Percentiles rank a stretch among this genome's conserved stretches.
These are phyloP conservation scores for Mentha longifolia DNA, from an alignment of 257 asterid genomes.

Conservation along the genomic window DNA sequence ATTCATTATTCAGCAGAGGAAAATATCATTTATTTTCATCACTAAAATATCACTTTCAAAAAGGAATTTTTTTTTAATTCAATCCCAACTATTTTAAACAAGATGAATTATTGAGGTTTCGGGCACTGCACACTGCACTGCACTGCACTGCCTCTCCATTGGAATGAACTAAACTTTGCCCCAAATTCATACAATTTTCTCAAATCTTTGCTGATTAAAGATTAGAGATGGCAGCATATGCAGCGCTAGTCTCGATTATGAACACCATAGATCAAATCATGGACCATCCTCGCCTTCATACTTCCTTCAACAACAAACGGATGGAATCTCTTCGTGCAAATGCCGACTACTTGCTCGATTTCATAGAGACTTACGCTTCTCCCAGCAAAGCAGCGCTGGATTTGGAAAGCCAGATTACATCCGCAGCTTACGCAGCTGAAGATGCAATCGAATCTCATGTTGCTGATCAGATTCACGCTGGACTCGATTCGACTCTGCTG, in stretches of 20 bases:
- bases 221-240: neutral
- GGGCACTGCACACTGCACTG: no score
- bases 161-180: no score
- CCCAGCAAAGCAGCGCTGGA: neutral
- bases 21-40: no score
- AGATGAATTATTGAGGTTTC: no score
- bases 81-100: no score
- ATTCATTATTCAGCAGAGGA: no score
- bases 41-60: no score
- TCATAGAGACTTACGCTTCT: neutral
- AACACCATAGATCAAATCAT: neutral
- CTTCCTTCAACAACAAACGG: neutral
- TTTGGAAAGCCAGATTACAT: neutral
- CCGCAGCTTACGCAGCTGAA: neutral
- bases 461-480: neutral
- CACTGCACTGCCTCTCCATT: no score
- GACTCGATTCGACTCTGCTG: neutral
- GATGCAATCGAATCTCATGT: neutral
- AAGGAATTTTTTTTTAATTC: no score
- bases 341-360: neutral
- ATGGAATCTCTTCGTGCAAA: neutral
- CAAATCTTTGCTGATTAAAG: neutral
- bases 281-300: neutral
- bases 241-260: neutral
- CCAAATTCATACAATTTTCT: no score